Evolutionary conservation across 768 basidiomycete species (phyloP), one percentile per base, ranked within the genome.

Genomic region (Hygrophorus pudorinus): DNA sequence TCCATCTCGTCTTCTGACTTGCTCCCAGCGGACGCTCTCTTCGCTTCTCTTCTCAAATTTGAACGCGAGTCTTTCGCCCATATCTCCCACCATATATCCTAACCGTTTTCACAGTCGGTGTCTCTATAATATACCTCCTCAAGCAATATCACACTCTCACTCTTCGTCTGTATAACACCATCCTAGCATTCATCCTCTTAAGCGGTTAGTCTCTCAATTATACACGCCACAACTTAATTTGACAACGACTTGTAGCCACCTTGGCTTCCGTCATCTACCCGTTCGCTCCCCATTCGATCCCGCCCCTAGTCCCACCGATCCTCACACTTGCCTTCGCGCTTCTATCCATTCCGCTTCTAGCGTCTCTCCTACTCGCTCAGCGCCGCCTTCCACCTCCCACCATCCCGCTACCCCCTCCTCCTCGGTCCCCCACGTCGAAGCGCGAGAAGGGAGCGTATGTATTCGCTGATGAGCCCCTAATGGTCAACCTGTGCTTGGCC

Each of bases 261-360:
- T 20, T 53, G 24, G 27, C 47, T 28, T 53, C 51, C 9, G 38
- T 55, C 11, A n/a, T 51, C 20, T 44, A 31, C 13, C 46, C 51
- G 10, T 51, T 55, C 46, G 41, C 39, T 37, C 6, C 48, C 16
- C 34, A 12, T 14, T 30, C 44, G 8, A 45, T 49, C 8, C 48
- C 48, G 17, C 43, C 44, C 1, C 39, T 55, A 36, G 41, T 55
- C 37, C 32, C 48, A 1, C 51, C 52, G 29, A 41, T 51, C 28
- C 44, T 53, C 12, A 45, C 49, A 35, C 52, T 55, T 20, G 13
- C 35, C 13, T 45, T 41, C 44, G 31, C 52, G 5, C 24, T 55
- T 27, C 44, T 55, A 24, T 49, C 52, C 9, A 31, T 55, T 14
- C 52, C 52, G 12, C 41, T 52, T 33, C 43, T 51, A 32, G 40